Base-by-base conservation (phyloP, 2,329 filamentous ascomycete genomes). In the Colletotrichum caudatum region DNA sequence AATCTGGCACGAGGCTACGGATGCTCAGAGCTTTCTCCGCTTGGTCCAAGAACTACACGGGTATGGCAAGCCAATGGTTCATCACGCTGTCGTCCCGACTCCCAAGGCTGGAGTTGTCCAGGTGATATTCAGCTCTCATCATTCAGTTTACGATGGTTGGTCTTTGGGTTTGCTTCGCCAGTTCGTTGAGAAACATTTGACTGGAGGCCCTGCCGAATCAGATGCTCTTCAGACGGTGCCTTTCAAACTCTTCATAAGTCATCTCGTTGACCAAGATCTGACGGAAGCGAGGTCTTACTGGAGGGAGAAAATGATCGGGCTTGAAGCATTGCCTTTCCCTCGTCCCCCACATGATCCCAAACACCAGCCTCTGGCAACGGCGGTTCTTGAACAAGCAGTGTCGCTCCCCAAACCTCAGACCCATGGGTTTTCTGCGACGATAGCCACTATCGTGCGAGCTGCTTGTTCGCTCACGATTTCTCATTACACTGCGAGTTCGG, bases 401-500 rank as follows among this genome's bases (percentile, higher is more conserved):
- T 1, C 41, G 7, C 41, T 50, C 12, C 61, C 63, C 12, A 35
- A 35, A 35, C 14, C 37, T 16, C 61, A 35, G 48, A 73, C 44
- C 5, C 33, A 48, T 8, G 62, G 33, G 1, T 61, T 48, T 11
- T 5, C 35, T 53, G 56, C 48, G 2, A 68, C 68, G 3, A 58
- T 71, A 5, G 73, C 77, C 1, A 76, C 74, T 1, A 56, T 77
- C 1, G 56, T 78, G 5, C 72, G 78, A 14, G 75, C 77, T 0
- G 76, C 78, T 1, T 77, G 76, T 74, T 71, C 76, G 0, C 64
- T 86, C 14, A 76, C 83, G 1, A 77, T 82, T 2, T 80, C 79
- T 0, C 74, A 80, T 2, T 83, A 84, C 61, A 78, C 82, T 74
- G 78, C 57, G 71, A 80, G 70, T 23, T 26, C 59, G 2, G 69